Evolutionary conservation across 1,284 basidiomycete species (phyloP).

Genomic region (Cerrena zonata): DNA sequence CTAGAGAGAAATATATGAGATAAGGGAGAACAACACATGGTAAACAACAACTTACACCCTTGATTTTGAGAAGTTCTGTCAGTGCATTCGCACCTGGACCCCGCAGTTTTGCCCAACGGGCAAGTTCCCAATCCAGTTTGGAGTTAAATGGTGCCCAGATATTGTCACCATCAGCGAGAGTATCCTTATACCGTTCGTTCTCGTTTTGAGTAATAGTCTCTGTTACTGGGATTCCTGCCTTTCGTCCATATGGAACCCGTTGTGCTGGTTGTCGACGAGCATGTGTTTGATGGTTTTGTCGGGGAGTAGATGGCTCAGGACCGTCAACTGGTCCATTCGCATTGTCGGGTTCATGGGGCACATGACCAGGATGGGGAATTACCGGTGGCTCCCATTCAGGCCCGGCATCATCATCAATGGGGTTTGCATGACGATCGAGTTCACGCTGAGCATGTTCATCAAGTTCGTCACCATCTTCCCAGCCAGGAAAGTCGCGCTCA

Average conservation of each 20-base stretch:
- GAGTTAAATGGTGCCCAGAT: constrained; percentile 13
- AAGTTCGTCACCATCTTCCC: no score
- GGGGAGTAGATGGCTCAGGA: background rate
- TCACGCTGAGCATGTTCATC: no score
- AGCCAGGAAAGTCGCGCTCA: background rate
- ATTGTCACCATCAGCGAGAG: no score
- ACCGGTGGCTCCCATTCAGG: no score
- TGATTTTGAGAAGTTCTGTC: constrained; percentile 16
- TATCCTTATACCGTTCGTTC: background rate
- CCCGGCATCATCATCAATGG: no score
- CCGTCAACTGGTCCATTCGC: background rate
- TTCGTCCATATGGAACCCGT: background rate
- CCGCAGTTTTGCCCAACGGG: no score
- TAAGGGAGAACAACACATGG: no score
- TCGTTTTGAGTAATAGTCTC: background rate
- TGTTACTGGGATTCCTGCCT: background rate
- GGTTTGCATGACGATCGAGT: no score
- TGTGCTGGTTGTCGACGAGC: background rate
- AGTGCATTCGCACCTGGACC: constrained; percentile 18
- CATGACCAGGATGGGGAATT: no score
- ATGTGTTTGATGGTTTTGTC: background rate
- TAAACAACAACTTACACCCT: constrained; percentile 18
- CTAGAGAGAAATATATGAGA: no score
- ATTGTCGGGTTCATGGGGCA: no score
- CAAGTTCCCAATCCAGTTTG: constrained; percentile 16